Evolutionary conservation across 148 eudicot species (phyloP).

Genomic region (Agrostemma githago): DNA sequence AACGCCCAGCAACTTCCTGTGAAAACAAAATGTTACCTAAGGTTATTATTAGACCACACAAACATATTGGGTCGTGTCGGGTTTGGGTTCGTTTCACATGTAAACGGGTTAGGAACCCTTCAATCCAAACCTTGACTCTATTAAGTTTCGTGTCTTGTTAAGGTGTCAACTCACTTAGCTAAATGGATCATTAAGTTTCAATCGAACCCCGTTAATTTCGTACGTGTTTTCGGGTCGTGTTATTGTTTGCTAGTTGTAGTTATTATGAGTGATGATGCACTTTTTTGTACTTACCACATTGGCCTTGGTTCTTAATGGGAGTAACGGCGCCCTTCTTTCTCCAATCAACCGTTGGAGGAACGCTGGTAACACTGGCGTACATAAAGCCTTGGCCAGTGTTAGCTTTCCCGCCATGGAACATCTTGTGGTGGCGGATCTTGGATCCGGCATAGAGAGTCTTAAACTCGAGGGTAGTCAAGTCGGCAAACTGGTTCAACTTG

Average conservation of each 20-base stretch:
- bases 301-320: slow-evolving; percentile 31
- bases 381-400: slow-evolving; percentile 9
- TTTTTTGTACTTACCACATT: slow-evolving; percentile 23
- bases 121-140: no score
- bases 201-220: no score
- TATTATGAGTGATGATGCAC: no score
- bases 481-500: slow-evolving; percentile 34
- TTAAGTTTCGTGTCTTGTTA: no score
- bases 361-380: slow-evolving; percentile 22
- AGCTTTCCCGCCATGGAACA: slow-evolving; percentile 12
- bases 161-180: no score
- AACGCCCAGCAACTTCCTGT: slow-evolving; percentile 98
- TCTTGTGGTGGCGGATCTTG: slow-evolving; percentile 23
- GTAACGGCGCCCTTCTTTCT: slow-evolving; percentile 32
- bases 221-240: no score
- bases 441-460: slow-evolving; percentile 25
- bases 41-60: not conserved
- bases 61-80: no score
- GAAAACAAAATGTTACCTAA: not conserved
- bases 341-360: slow-evolving; percentile 33
- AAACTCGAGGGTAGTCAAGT: slow-evolving; percentile 30
- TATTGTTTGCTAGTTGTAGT: no score
- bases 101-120: no score
- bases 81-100: no score
- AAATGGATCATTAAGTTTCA: no score